phyloP scores from a whole-genome alignment of 108 stramenopile species.

The Nitzschia inconspicua region DNA sequence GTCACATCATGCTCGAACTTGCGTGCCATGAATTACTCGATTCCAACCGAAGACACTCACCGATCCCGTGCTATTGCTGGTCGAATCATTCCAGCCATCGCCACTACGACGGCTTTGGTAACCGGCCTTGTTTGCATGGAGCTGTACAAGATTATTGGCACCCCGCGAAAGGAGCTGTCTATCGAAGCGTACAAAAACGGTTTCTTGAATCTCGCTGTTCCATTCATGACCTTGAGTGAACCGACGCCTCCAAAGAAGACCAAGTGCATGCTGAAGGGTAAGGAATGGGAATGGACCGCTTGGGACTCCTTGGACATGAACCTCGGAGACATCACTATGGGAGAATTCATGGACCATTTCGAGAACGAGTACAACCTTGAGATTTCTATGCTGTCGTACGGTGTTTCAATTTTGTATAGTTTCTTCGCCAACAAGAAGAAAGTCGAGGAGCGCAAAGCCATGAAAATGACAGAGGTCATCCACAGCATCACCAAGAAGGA shows the following conservation, averaged over 20 bases:
- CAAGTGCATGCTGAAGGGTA: conserved; percentile 78
- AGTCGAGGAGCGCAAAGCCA: conserved; percentile 90
- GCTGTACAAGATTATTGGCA: conserved; percentile 93
- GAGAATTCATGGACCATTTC: conserved; percentile 89
- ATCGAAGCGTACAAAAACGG: conserved; percentile 95
- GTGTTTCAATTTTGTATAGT: conserved; percentile 94
- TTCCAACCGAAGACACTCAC: conserved; percentile 97
- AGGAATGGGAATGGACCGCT: conserved; percentile 95
- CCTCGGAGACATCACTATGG: conserved; percentile 83
- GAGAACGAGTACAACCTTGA: conserved; percentile 94
- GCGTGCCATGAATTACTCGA: conserved; percentile 94
- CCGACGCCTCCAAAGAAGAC: conserved; percentile 88
- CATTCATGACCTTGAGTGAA: conserved; percentile 95
- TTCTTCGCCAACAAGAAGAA: conserved; percentile 98
- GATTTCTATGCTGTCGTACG: conserved; percentile 95
- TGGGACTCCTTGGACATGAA: conserved; percentile 96
- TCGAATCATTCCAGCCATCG: conserved; percentile 98
- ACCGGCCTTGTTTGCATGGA: conserved; percentile 96
- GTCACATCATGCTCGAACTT: conserved; percentile 95
- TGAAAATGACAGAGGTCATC: conserved; percentile 91
- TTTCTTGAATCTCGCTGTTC: conserved; percentile 94
- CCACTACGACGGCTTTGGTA: conserved; percentile 98
- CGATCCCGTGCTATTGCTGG: conserved; percentile 97
- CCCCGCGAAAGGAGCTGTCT: conserved; percentile 80
- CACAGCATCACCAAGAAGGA: conserved; percentile 88